Evolutionary conservation across 345 rosid genomes (phyloP), one percentile per base, ranked within the genome.

Genomic region (Viola odorata): DNA sequence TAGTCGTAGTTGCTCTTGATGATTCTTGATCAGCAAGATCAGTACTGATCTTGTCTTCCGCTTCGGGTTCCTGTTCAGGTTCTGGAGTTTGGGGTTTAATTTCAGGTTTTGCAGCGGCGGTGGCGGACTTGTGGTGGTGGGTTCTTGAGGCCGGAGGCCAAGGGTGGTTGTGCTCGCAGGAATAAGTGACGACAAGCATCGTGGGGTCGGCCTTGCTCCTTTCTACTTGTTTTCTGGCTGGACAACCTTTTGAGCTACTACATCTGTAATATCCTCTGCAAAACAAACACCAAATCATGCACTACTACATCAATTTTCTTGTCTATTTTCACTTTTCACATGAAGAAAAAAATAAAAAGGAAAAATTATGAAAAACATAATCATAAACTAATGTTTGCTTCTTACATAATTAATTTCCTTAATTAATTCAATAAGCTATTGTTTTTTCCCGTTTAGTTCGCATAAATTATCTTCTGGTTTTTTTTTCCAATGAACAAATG

Each of bases 181-280:
- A 82, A 80, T 95, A 91, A 63, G 97, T 95, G 77, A 91, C 73
- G 40, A 88, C 65, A 10, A 95, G 77, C 96, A 82, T 86, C 41
- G 82, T 66, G 48, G 99, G 97, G 82, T 95, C 88, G 54, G 78
- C 79, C 6, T 84, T 75, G 80, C 95, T 95, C 47, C 96, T 80
- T 77, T 94, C 99, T n/a, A 94, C 99, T 79, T 90, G 97, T 41
- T 94, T 94, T 71, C 91, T 82, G 0, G 97, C 97, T 1, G 99
- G 99, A 53, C 99, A 94, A 12, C 97, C 99, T 74, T 90, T 94
- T 36, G 97, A 88, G 61, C 99, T 88, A 55, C 97, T 94, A 64
- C 99, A 94, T 45, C 99, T 76, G 65, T 94, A 94, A 68, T 94
- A 94, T 52, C 96, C 97, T 68, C 99, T 88, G 83, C 55, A 66